A percentile compares a stretch with the other conserved stretches of the same genome.
Evolutionary conservation across 106 monocot genomes (phyloP).

Genomic region (Acorus gramineus): DNA sequence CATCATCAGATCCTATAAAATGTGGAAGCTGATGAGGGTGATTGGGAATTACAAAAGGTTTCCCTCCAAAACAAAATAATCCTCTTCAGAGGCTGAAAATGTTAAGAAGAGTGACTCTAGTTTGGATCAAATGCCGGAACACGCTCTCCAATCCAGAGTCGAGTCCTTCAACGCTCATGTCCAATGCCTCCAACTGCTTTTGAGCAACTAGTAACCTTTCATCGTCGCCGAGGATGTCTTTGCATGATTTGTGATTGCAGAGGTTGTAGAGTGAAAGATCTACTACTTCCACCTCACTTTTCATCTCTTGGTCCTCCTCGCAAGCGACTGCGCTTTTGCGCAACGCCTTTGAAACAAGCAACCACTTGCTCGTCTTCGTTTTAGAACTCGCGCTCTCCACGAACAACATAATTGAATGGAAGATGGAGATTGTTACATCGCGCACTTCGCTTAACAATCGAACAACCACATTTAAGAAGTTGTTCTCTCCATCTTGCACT

Average conservation of each 20-base stretch:
- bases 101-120: too few species aligned
- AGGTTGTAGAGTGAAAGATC: neutral
- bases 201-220: slow-evolving; percentile 3
- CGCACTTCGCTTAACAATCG: neutral
- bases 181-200: neutral
- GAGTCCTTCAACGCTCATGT: neutral
- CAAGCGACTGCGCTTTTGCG: neutral
- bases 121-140: too few species aligned
- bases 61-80: too few species aligned
- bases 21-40: slow-evolving; percentile 1
- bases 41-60: too few species aligned
- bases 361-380: neutral
- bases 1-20: slow-evolving; percentile 7
- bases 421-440: slow-evolving; percentile 2
- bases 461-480: neutral
- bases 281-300: neutral
- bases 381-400: neutral
- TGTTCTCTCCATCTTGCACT: neutral
- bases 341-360: neutral
- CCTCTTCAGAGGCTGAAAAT: too few species aligned
- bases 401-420: slow-evolving; percentile 4
- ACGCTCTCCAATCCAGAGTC: too few species aligned
- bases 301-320: neutral
- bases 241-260: neutral
- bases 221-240: neutral